phyloP scores from a whole-genome alignment of 78 protist species.

The Monosiga brevicollis region DNA sequence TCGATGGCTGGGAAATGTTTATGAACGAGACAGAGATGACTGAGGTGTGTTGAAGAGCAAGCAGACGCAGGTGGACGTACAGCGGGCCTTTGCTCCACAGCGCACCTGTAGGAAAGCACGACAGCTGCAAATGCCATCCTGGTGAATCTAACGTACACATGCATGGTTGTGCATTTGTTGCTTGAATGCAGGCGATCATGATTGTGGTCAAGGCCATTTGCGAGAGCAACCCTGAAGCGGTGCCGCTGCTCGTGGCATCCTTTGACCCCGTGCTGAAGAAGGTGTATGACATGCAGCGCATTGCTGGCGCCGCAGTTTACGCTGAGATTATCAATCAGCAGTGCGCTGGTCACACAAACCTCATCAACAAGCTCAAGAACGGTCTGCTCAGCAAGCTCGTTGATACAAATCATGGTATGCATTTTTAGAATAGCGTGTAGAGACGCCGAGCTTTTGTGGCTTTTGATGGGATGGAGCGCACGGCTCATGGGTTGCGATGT shows the following conservation, averaged over 20 bases:
- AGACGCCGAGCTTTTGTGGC: not conserved
- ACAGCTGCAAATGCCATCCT: too few relatives aligned
- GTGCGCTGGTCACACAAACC: slow-evolving; percentile 12
- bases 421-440: not conserved
- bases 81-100: too few relatives aligned
- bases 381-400: slow-evolving; percentile 28
- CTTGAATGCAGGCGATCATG: not conserved
- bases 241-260: slow-evolving; percentile 18
- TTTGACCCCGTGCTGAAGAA: slow-evolving; percentile 31
- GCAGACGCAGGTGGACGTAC: too few relatives aligned
- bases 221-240: slow-evolving; percentile 31
- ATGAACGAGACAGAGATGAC: not conserved
- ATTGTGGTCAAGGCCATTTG: not conserved
- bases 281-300: slow-evolving; percentile 30
- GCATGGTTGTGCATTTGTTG: too few relatives aligned
- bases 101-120: too few relatives aligned
- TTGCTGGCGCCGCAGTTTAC: slow-evolving; percentile 23
- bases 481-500: too few relatives aligned
- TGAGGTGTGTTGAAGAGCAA: too few relatives aligned
- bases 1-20: slow-evolving; percentile 3
- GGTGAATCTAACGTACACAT: too few relatives aligned
- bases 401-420: slow-evolving; percentile 9
- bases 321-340: slow-evolving; percentile 36
- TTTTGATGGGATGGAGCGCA: not conserved
- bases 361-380: slow-evolving; percentile 37